Conservation (phyloP, 306 rosid species). For the Cucurbita moschata region DNA sequence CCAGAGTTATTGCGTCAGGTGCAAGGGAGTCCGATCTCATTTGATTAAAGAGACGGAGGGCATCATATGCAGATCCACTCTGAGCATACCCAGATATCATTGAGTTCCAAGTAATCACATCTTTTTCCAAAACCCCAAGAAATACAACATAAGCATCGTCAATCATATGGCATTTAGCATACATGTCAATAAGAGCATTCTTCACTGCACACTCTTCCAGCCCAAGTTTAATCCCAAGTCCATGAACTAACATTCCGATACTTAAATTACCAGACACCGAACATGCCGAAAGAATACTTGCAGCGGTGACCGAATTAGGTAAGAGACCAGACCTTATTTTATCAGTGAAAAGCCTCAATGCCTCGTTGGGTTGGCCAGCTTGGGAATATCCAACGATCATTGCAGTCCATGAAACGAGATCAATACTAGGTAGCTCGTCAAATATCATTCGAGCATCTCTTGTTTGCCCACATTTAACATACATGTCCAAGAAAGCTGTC, state of each 20-base stretch:
- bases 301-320: slow-evolving; percentile 43
- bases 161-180: slow-evolving; percentile 37
- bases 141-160: slow-evolving; percentile 36
- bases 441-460: slow-evolving; percentile 46
- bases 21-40: slow-evolving; percentile 32
- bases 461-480: slow-evolving; percentile 50
- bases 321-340: slow-evolving; percentile 16
- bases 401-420: slow-evolving; percentile 70
- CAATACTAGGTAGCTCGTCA: slow-evolving; percentile 24
- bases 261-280: slow-evolving; percentile 25
- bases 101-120: slow-evolving; percentile 60
- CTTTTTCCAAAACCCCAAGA: slow-evolving; percentile 27
- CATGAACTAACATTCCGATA: slow-evolving; percentile 46
- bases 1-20: slow-evolving; percentile 59
- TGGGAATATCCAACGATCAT: slow-evolving; percentile 70
- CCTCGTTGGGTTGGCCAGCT: slow-evolving; percentile 33
- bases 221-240: slow-evolving; percentile 34
- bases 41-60: slow-evolving; percentile 36
- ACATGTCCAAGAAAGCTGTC: slow-evolving; percentile 47
- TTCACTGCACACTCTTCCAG: slow-evolving; percentile 24
- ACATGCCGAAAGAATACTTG: slow-evolving; percentile 65
- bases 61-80: slow-evolving; percentile 35
- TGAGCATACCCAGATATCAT: slow-evolving; percentile 58
- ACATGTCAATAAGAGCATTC: slow-evolving; percentile 61
- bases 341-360: slow-evolving; percentile 32